These are phyloP conservation scores for Xanthoconium purpureum DNA, from an alignment of 768 basidiomycete species.

Conservation along the genomic window DNA sequence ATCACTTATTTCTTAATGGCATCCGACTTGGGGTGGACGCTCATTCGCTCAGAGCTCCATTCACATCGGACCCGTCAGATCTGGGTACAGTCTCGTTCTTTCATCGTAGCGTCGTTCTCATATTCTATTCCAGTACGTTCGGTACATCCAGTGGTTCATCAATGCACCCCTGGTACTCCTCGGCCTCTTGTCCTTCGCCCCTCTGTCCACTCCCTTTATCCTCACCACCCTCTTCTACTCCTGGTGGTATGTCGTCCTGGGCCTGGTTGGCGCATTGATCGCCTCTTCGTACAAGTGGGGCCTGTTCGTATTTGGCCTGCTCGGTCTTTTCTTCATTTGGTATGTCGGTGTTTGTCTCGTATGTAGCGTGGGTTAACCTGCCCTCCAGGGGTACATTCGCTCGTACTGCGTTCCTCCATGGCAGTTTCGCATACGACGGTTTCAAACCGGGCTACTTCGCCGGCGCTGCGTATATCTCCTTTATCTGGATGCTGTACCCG, in stretches of 20 bases:
- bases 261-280: conserved; percentile 53
- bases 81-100: conserved; percentile 36
- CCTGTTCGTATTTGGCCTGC: conserved; percentile 45
- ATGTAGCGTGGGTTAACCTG: conserved; percentile 1
- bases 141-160: conserved; percentile 58
- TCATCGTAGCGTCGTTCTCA: background rate
- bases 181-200: conserved; percentile 43
- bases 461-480: conserved; percentile 45
- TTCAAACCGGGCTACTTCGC: conserved; percentile 29
- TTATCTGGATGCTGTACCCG: conserved; percentile 58
- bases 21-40: conserved; percentile 49
- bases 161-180: conserved; percentile 52
- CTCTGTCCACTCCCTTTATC: conserved; percentile 47
- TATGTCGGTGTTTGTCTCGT: conserved; percentile 23
- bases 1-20: conserved; percentile 56
- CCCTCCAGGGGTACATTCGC: conserved; percentile 26
- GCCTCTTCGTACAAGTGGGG: conserved; percentile 52
- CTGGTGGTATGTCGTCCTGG: conserved; percentile 42
- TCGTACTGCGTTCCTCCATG: conserved; percentile 8
- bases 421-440: conserved; percentile 22
- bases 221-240: conserved; percentile 38
- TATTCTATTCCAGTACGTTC: conserved; percentile 38
- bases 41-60: conserved; percentile 38
- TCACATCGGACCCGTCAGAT: conserved; percentile 35
- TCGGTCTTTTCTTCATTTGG: conserved; percentile 49